phyloP scores from a whole-genome alignment of 2,329 filamentous ascomycete genomes.

The Colletotrichum higginsianum region DNA sequence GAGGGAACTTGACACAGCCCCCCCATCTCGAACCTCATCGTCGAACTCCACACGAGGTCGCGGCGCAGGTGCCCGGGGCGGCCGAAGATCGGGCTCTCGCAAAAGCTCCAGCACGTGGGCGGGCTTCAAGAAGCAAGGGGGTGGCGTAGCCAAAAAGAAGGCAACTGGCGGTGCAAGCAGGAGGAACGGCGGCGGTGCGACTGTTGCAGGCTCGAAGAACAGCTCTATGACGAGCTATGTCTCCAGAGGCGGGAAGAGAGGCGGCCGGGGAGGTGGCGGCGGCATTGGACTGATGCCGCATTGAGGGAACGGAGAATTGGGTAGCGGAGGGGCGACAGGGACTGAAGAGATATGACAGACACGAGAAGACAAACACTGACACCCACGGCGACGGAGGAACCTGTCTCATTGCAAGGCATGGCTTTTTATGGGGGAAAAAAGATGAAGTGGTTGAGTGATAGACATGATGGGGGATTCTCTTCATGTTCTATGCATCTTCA shows the following conservation, averaged over 20 bases:
- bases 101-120: slow-evolving; percentile 34
- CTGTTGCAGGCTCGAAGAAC: slow-evolving; percentile 33
- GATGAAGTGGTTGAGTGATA: neutral
- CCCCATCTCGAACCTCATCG: slow-evolving; percentile 36
- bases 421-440: neutral
- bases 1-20: slow-evolving; percentile 50
- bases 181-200: slow-evolving; percentile 28
- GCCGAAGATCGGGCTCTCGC: slow-evolving; percentile 41
- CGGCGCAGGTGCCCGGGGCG: slow-evolving; percentile 47
- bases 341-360: neutral
- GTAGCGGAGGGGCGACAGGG: neutral
- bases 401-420: slow-evolving; percentile 8
- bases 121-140: slow-evolving; percentile 32
- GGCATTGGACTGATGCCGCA: slow-evolving; percentile 58
- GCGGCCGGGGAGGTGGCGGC: slow-evolving; percentile 41
- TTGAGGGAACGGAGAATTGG: slow-evolving; percentile 43
- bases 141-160: slow-evolving; percentile 43
- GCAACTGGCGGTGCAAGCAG: slow-evolving; percentile 37
- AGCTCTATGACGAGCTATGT: slow-evolving; percentile 30
- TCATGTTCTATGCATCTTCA: slow-evolving; percentile 5
- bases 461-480: neutral
- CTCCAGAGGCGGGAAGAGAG: slow-evolving; percentile 49
- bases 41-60: slow-evolving; percentile 30
- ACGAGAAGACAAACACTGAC: neutral
- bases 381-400: neutral